Percentiles rank a stretch among this genome's conserved stretches.
These are phyloP conservation scores for Termitomyces sp. DNA, from an alignment of 768 basidiomycete genomes.

Conservation along the genomic window DNA sequence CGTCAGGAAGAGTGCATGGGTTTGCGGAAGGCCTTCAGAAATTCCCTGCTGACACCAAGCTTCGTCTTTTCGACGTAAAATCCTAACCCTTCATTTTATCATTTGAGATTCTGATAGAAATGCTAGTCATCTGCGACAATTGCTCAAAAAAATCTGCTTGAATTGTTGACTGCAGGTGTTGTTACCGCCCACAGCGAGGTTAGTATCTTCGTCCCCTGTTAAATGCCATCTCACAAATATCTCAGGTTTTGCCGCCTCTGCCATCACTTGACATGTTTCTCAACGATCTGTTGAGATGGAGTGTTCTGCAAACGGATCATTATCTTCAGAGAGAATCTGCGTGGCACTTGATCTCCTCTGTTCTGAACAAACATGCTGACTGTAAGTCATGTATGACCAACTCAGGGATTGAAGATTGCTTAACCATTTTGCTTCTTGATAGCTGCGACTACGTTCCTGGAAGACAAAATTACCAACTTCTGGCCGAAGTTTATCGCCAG, in stretches of 20 bases:
- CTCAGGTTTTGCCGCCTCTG: constrained; percentile 49
- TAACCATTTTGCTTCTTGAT: neutral
- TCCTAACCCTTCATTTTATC: constrained; percentile 1
- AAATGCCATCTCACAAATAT: neutral
- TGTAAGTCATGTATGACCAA: constrained; percentile 36
- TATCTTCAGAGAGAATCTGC: constrained; percentile 49
- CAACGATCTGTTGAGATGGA: constrained; percentile 53
- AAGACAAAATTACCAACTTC: constrained; percentile 35
- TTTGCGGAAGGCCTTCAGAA: constrained; percentile 55
- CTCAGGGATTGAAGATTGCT: neutral
- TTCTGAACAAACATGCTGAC: constrained; percentile 75
- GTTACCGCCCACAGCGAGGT: constrained; percentile 67
- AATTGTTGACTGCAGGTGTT: constrained; percentile 62
- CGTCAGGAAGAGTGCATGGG: constrained; percentile 43
- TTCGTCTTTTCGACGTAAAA: constrained; percentile 50
- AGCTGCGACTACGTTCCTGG: constrained; percentile 47
- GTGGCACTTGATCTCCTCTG: constrained; percentile 51
- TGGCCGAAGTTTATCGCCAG: constrained; percentile 45
- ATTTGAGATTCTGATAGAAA: constrained; percentile 1
- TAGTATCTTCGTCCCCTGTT: constrained; percentile 5
- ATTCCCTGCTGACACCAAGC: constrained; percentile 28
- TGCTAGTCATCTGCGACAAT: constrained; percentile 36
- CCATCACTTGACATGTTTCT: constrained; percentile 46
- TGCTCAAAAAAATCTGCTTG: constrained; percentile 56
- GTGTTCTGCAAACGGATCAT: constrained; percentile 39